Base-by-base conservation (phyloP, 331 rosid genomes). In the Ulmus americana region DNA sequence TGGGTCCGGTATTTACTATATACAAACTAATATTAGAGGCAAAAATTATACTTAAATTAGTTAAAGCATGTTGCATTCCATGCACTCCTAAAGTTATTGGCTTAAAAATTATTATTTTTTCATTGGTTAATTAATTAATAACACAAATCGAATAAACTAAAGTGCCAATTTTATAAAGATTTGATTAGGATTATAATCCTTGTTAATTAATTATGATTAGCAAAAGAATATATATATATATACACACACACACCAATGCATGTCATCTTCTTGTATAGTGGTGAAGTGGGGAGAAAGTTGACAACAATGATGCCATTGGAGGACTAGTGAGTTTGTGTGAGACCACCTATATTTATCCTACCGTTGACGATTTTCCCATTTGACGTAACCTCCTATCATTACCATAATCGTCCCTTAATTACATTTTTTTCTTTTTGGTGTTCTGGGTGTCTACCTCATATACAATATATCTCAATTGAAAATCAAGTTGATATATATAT, bases 201-300 rank as follows among this genome's bases (percentile, higher is more conserved):
- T 28, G 4, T 28, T 28, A 28, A 28, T 28, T 28, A 28, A 28
- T 28, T 28, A 28, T 28, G 48, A 18, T 6, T 6, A 15, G 8
- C 11, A 51, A 42, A 52, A 10, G 0, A 52, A 52, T 65, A 44
- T 40, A 28, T 7, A 48, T 13, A 63, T 47, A n/a, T 12, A 28
- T 6, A 10, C 43, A 35, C 48, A 53, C 6, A 7, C 6, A 28
- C 35, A 28, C 35, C 35, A 28, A 28, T 28, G 35, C 35, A 28
- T 28, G 35, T 28, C 35, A 55, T 46, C 1, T 44, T 45, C 60
- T 53, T 70, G 35, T 28, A 58, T 56, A 74, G 84, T 81, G 87
- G 82, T 86, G 84, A 65, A 75, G 84, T 75, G 70, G 85, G 58
- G 40, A 52, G 65, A 67, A 67, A 73, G 62, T 69, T 70, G 77